These are phyloP conservation scores for Trichoderma lentiforme DNA, from an alignment of 2,329 filamentous ascomycete genomes.

Conservation along the genomic window DNA sequence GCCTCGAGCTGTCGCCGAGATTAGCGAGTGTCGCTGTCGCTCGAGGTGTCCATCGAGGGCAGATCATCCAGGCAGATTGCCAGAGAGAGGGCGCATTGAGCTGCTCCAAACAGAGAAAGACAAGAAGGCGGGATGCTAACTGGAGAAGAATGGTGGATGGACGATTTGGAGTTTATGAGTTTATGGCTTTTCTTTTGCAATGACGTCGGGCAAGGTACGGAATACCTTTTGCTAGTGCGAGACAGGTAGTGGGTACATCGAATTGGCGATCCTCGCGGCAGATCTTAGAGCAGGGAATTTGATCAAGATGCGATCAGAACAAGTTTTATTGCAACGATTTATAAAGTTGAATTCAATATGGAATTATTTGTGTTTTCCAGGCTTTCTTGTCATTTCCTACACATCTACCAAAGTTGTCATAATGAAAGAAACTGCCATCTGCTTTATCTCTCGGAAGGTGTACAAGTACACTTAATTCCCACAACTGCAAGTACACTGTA, in stretches of 20 bases:
- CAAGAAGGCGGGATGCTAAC: not conserved
- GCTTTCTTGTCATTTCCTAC: fast-evolving
- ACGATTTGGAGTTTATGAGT: not conserved
- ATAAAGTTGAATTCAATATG: not conserved
- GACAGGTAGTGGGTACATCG: not conserved
- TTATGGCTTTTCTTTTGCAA: not conserved
- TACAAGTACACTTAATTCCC: not conserved
- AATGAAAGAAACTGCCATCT: fast-evolving
- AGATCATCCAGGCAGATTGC: constrained; percentile 29
- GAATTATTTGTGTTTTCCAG: fast-evolving
- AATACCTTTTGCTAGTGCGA: not conserved
- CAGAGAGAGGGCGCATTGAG: constrained; percentile 5
- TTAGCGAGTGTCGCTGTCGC: constrained; percentile 23
- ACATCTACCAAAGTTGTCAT: not conserved
- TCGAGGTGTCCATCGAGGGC: constrained; percentile 28
- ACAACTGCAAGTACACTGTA: not conserved
- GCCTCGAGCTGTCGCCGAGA: constrained; percentile 8
- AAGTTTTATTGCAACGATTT: not conserved
- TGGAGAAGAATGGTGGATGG: not conserved
- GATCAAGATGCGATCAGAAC: not conserved
- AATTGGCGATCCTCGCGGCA: not conserved
- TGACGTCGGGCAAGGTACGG: constrained; percentile 4
- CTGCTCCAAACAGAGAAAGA: not conserved
- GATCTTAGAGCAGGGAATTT: not conserved
- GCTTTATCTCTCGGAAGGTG: not conserved